Percentiles rank a stretch among this genome's conserved stretches.
Evolutionary conservation across 768 basidiomycete genomes (phyloP).

Genomic region (Leccinum aurantiacum): DNA sequence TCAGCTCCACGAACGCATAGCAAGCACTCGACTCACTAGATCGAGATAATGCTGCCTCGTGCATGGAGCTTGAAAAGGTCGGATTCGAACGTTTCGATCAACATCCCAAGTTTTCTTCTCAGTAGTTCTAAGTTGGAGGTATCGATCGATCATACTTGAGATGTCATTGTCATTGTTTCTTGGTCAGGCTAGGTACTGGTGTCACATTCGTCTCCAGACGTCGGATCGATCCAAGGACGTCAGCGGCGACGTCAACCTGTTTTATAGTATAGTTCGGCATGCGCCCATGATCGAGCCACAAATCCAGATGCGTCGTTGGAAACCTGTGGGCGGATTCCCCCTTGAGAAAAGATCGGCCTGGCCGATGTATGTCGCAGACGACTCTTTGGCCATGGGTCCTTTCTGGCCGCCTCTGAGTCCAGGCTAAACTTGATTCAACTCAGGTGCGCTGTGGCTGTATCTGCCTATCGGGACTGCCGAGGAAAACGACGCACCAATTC

Average conservation of each 20-base stretch:
- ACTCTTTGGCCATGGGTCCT: neutral
- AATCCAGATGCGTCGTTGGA: neutral
- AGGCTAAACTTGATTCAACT: neutral
- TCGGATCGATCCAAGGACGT: neutral
- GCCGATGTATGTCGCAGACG: neutral
- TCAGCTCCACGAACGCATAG: neutral
- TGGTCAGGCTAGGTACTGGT: neutral
- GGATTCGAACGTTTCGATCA: neutral
- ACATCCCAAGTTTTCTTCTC: neutral
- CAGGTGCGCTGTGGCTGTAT: neutral
- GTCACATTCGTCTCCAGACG: neutral
- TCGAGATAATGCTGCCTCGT: neutral
- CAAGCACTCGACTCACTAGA: neutral
- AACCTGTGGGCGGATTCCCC: neutral
- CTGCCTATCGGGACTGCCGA: neutral
- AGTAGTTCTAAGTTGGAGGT: neutral
- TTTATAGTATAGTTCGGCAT: neutral
- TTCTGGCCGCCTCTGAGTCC: neutral
- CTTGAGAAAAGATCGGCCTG: neutral
- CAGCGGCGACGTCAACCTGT: neutral
- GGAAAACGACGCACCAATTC: neutral
- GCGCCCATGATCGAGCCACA: neutral
- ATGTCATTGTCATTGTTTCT: neutral
- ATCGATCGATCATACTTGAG: neutral
- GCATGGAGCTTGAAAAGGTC: neutral